Conservation (phyloP, 441 rosid species). For the Dalechampia spathulata region DNA sequence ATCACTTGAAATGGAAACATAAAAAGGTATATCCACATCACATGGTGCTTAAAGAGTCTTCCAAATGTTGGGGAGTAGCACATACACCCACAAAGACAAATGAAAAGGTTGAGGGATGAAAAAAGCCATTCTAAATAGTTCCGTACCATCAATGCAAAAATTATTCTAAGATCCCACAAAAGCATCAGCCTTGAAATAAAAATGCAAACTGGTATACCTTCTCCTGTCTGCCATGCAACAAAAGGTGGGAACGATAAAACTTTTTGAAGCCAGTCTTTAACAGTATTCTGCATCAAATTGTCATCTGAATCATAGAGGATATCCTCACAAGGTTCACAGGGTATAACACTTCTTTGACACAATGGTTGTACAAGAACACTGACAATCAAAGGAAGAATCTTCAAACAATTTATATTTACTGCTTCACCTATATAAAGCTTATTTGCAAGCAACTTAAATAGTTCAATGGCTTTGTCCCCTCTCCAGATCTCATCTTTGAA, state of each 20-base stretch:
- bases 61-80: background rate
- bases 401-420: conserved; percentile 58
- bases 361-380: conserved; percentile 44
- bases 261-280: conserved; percentile 72
- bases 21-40: background rate
- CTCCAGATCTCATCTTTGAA: conserved; percentile 67
- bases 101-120: background rate
- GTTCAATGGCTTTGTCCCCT: conserved; percentile 49
- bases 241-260: conserved; percentile 67
- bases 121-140: background rate
- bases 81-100: background rate
- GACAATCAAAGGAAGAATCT: conserved; percentile 59
- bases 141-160: background rate
- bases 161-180: background rate
- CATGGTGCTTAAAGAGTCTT: background rate
- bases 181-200: no score
- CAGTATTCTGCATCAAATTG: conserved; percentile 35
- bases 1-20: background rate
- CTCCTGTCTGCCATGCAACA: conserved; percentile 47
- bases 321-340: conserved; percentile 27
- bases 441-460: conserved; percentile 50
- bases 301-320: conserved; percentile 20
- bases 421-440: conserved; percentile 79
- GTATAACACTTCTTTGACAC: conserved; percentile 27
- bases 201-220: no score